Evolutionary conservation across 2,329 filamentous ascomycete species (phyloP), one percentile per base, ranked within the genome.

Genomic region (Clarireedia paspali): DNA sequence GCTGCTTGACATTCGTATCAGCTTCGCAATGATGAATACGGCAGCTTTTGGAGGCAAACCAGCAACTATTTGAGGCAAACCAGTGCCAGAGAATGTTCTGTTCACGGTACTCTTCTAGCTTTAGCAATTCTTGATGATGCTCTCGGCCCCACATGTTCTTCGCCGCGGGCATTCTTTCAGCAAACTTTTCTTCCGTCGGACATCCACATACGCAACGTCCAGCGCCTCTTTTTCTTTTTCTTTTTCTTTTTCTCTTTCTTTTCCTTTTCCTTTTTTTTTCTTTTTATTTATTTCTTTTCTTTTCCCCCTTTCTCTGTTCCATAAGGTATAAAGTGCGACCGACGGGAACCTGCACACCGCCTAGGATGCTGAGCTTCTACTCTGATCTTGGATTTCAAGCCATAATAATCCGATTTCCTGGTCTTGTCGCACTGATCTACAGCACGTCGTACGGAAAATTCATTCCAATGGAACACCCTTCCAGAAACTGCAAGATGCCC

Each of bases 331-430:
- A 48, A 36, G 56, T 56, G 24, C 12, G 38, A 54, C 55, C 48
- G 23, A 58, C 56, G 56, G 53, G 53, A 56, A 50, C 27, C 53
- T 55, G 56, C 56, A 55, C 56, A 58, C 56, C 56, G 56, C 53
- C 47, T 17, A 50, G 14, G 24, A 40, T 49, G 12, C 39, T n/a
- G 30, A 34, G 30, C 30, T 42, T 53, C 50, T 30, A 26, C 15
- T 36, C 51, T 34, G 36, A 39, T 48, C 42, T 15, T 42, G 15
- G 17, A 17, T 42, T 17, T 20, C 39, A 42, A 42, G 17, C 17
- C 17, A 42, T 42, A n/a, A 42, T 54, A 49, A 53, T 55, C 42
- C 47, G 45, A 36, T 39, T 36, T 56, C 42, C 44, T 52, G 42
- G 52, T 34, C 30, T 45, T 39, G 47, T 55, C 27, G n/a, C 40